phyloP scores from a whole-genome alignment of 2,329 filamentous ascomycete species.

The Nemania bipapillata region DNA sequence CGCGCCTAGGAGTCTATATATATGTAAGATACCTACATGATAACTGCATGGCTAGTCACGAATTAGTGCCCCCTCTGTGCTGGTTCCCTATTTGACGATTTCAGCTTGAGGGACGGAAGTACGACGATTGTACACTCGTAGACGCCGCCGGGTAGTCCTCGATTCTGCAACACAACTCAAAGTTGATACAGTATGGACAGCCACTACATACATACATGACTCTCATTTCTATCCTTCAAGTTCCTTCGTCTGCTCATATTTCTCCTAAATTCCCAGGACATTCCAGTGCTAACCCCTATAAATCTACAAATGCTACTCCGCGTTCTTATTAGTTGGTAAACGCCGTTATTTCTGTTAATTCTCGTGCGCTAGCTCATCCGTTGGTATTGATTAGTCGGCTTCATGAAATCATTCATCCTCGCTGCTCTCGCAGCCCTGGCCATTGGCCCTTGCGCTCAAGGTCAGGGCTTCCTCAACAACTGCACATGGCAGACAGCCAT shows the following conservation, averaged over 20 bases:
- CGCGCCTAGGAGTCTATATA: not conserved
- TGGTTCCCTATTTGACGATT: not conserved
- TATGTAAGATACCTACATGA: not conserved
- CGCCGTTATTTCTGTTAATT: not conserved
- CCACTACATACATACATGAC: not conserved
- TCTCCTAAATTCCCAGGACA: not conserved
- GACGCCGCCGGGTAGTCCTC: not conserved
- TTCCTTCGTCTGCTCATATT: not conserved
- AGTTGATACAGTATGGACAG: not conserved
- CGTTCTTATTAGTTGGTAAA: not conserved
- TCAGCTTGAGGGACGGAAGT: not conserved
- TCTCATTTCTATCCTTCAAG: not conserved
- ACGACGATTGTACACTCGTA: not conserved
- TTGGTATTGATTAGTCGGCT: not conserved
- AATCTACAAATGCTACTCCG: not conserved
- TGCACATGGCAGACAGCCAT: slow-evolving; percentile 54
- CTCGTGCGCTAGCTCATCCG: not conserved
- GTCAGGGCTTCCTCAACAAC: slow-evolving; percentile 50
- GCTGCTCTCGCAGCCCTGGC: slow-evolving; percentile 35
- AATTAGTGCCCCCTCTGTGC: not conserved
- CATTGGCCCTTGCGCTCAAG: slow-evolving; percentile 47
- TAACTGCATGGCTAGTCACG: not conserved
- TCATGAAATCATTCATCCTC: slow-evolving; percentile 25
- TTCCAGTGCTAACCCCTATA: not conserved
- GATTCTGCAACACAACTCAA: not conserved